Base-by-base conservation (phyloP, 306 rosid species). In the Betula pendula region DNA sequence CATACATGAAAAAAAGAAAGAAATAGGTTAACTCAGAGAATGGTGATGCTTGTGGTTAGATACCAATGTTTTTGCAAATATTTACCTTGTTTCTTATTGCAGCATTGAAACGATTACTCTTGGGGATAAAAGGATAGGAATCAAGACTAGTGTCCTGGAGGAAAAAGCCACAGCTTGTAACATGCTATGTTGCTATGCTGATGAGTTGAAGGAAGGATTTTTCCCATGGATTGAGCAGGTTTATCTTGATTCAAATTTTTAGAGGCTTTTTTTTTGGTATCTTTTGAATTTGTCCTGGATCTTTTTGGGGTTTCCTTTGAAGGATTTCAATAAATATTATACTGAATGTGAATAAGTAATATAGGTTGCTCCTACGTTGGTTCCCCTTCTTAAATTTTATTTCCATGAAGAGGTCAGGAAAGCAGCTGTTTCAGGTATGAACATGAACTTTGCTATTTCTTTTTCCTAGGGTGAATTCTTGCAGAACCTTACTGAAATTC, bases 151-250 rank as follows among this genome's bases (percentile, higher is more conserved):
- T 79, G 90, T 95, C 65, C 75, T 95, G 85, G 99, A 95, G 90
- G 99, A 95, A 87, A 95, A 95, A 82, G 97, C 97, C 78, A 95
- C 99, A 4, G 99, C 97, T 76, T 95, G 99, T 76, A 92, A 95
- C 88, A 95, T 95, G 99, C 83, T 95, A 48, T 95, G 99, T 84
- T 95, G 99, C 89, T 95, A 95, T 82, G 99, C 99, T 66, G 99
- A 95, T 73, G 99, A 95, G 86, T 81, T 95, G 93, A 95, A 95
- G 84, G 99, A 95, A 87, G 99, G 99, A 35, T 95, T 95, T 84
- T 92, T 90, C 76, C 99, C 99, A 24, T 95, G 99, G 99, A 90
- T 92, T 83, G 99, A 95, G 69, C 97, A 92, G 97, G 98, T 96
- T 77, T 80, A 48, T 63, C 58, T 75, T 10, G 33, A 55, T 79